Conservation (phyloP, 768 basidiomycete genomes). For the Rhizopogon sp. region DNA sequence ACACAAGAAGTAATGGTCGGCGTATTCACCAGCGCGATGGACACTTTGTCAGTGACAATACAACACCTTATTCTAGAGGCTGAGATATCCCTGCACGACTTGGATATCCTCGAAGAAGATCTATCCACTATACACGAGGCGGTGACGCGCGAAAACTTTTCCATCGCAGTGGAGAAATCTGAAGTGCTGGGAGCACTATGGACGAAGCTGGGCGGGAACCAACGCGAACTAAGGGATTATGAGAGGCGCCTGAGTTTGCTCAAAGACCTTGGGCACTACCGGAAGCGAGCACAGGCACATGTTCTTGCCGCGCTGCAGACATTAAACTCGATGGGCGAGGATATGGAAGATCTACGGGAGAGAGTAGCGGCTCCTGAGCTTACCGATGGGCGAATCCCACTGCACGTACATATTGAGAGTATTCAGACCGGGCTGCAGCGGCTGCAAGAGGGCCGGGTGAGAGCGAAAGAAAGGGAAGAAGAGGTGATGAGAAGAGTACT, state of each 20-base stretch:
- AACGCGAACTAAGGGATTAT: conserved; percentile 40
- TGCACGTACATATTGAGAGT: conserved; percentile 73
- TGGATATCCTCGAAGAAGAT: conserved; percentile 59
- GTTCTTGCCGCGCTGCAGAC: conserved; percentile 63
- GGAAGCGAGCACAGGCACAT: conserved; percentile 57
- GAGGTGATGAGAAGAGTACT: conserved; percentile 22
- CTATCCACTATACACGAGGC: conserved; percentile 54
- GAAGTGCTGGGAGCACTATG: conserved; percentile 58
- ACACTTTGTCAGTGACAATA: conserved; percentile 47
- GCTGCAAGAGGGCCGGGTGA: conserved; percentile 42
- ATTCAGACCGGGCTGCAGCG: conserved; percentile 60
- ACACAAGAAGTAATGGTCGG: conserved; percentile 42
- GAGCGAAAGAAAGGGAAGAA: conserved; percentile 44
- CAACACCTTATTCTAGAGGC: conserved; percentile 61
- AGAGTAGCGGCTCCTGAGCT: conserved; percentile 62
- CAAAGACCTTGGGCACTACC: conserved; percentile 48
- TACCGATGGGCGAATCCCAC: conserved; percentile 51
- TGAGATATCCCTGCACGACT: conserved; percentile 46
- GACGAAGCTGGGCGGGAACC: conserved; percentile 66
- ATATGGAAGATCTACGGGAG: conserved; percentile 74
- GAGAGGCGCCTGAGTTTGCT: conserved; percentile 53
- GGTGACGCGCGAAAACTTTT: conserved; percentile 51
- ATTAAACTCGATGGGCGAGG: conserved; percentile 58
- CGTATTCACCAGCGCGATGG: conserved; percentile 63
- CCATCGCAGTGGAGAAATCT: conserved; percentile 20